These are phyloP conservation scores for Cardamine chenopodiifolia DNA, from an alignment of 345 rosid species.

Conservation along the genomic window DNA sequence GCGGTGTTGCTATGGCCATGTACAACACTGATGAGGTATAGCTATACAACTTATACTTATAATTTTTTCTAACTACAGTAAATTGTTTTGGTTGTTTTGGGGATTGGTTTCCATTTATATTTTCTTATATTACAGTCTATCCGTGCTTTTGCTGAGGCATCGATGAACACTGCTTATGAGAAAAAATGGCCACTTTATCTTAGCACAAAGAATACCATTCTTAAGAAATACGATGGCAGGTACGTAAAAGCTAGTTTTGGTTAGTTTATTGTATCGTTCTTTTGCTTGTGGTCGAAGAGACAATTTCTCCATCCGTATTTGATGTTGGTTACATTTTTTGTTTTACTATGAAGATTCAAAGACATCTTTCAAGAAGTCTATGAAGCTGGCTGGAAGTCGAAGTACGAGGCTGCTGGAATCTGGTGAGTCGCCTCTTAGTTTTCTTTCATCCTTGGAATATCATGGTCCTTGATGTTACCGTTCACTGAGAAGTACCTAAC, in stretches of 20 bases:
- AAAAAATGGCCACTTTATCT: conserved; percentile 99
- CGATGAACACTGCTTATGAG: conserved; percentile 88
- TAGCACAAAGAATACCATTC: conserved; percentile 96
- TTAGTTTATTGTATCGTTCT: conserved; percentile 7
- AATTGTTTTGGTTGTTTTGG: conserved; percentile 15
- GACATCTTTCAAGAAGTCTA: conserved; percentile 98
- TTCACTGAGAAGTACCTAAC: not conserved
- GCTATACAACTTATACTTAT: not conserved
- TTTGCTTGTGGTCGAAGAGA: not conserved
- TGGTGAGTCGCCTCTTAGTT: conserved; percentile 53
- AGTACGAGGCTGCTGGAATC: conserved; percentile 93
- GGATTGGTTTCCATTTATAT: not conserved
- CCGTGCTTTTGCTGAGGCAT: conserved; percentile 87
- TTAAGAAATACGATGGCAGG: conserved; percentile 99
- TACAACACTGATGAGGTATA: conserved; percentile 97
- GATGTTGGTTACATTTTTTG: conserved; percentile 13
- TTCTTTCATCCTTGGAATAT: not conserved
- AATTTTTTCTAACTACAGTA: not conserved
- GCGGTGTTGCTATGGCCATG: conserved; percentile 93
- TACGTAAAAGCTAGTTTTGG: conserved; percentile 31
- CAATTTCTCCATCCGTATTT: not conserved
- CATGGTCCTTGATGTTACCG: conserved; percentile 9
- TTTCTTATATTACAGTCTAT: conserved; percentile 59
- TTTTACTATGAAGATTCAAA: conserved; percentile 69
- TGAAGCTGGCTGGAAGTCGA: conserved; percentile 87